Base-by-base conservation (phyloP, 306 rosid genomes). In the Acmispon strigosus region DNA sequence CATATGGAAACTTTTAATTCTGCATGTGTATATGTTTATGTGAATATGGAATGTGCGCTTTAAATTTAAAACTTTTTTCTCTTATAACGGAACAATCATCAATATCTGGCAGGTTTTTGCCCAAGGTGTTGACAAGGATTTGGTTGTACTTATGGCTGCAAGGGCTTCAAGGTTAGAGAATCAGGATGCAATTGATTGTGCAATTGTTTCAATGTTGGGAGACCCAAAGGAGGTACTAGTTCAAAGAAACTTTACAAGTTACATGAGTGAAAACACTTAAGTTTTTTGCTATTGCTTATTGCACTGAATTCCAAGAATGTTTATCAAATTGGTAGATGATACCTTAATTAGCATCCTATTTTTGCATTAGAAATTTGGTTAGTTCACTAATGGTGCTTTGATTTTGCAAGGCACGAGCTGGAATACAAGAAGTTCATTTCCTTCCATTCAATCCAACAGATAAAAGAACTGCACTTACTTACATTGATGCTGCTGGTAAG, bases 401-500 rank as follows among this genome's bases (percentile, higher is more conserved):
- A 59, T 43, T 73, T 66, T 70, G 19, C 77, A 58, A 87, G 96
- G 92, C 86, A 18, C 72, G 89, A 20, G 75, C 82, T 5, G 90
- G 92, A 73, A 89, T 89, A 67, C 32, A 49, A 79, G 90, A 89
- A 85, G 72, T 89, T 78, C 96, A 89, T 62, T 89, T 89, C 78
- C 96, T 89, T 64, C 91, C 96, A n/a, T 89, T 89, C 70, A 89
- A 84, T 79, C 92, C 92, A 43, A 85, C 87, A 4, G 90, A 85
- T 68, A 89, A 87, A 74, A 89, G 92, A 80, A 89, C 90, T 58
- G 92, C 96, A 49, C 92, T 87, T 64, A 81, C 96, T 54, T 89
- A 87, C 62, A 41, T 65, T 37, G 92, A 87, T 78, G 83, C 70
- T 39, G 32, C 66, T 49, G 90, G 89, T 67, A 85, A 80, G 22